Evolutionary conservation across 2,329 filamentous ascomycete species (phyloP).

Genomic region (Hirsutella minnesotensis): DNA sequence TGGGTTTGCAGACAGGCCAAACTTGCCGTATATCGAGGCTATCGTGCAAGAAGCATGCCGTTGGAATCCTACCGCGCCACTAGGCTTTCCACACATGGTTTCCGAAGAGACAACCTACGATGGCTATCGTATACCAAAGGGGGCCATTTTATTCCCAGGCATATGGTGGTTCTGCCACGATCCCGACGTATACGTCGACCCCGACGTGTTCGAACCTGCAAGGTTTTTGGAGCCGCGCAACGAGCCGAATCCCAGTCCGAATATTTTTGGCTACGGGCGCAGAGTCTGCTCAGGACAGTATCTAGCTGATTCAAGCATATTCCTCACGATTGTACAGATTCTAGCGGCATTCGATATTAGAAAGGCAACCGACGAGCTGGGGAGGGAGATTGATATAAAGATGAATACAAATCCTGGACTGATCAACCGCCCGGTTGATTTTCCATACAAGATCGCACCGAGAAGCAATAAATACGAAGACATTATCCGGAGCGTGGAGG

Average conservation of each 20-base stretch:
- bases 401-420: neutral
- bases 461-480: neutral
- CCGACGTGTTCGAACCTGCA: conserved; percentile 3
- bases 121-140: conserved; percentile 15
- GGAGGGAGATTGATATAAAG: neutral
- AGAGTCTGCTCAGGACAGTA: neutral
- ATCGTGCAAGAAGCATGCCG: conserved; percentile 18
- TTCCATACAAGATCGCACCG: neutral
- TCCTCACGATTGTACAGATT: neutral
- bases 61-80: conserved; percentile 19
- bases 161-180: conserved; percentile 43
- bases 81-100: conserved; percentile 26
- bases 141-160: conserved; percentile 11
- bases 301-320: neutral
- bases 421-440: neutral
- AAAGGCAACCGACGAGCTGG: neutral
- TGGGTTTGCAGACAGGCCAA: conserved; percentile 25
- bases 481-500: neutral
- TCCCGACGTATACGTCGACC: conserved; percentile 47
- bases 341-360: neutral
- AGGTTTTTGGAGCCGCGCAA: neutral
- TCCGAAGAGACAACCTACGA: conserved; percentile 13
- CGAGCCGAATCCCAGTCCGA: neutral
- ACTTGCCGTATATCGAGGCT: conserved; percentile 28
- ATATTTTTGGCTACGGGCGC: neutral